Evolutionary conservation across 139 green algal genomes (phyloP).

Genomic region (Chlorella sp.): DNA sequence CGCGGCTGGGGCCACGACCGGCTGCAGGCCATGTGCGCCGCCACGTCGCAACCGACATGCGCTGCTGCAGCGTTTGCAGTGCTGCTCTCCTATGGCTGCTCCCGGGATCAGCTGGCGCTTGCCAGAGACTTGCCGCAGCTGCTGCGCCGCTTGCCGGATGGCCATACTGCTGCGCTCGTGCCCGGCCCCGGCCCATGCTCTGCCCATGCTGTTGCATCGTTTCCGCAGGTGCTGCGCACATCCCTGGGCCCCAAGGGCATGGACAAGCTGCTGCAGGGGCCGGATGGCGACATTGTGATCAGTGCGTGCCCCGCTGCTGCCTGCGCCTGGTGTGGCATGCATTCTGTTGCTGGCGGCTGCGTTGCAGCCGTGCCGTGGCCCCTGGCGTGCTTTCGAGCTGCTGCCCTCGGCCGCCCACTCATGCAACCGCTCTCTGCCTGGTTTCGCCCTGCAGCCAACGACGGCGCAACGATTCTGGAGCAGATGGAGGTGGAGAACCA

Average conservation of each 20-base stretch:
- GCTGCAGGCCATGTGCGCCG: too few species aligned
- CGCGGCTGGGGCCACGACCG: too few species aligned
- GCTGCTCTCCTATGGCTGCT: too few species aligned
- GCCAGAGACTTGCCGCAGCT: too few species aligned
- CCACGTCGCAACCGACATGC: too few species aligned
- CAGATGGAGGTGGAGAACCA: slow-evolving; percentile 99
- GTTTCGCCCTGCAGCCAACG: slow-evolving; percentile 74
- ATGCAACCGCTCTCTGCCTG: not conserved
- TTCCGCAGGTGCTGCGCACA: slow-evolving; percentile 63
- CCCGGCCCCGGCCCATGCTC: too few species aligned
- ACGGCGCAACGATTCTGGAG: slow-evolving; percentile 99
- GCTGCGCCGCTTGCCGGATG: too few species aligned
- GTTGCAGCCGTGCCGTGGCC: not conserved
- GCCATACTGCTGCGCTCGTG: too few species aligned
- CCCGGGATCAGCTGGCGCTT: too few species aligned
- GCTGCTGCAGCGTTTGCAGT: too few species aligned
- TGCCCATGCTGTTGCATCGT: too few species aligned
- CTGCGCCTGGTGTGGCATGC: too few species aligned
- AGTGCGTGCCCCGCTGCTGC: slow-evolving; percentile 70
- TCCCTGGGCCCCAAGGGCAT: slow-evolving; percentile 96
- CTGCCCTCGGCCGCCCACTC: not conserved
- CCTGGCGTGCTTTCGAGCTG: not conserved
- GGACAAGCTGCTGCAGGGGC: slow-evolving; percentile 99
- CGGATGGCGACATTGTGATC: slow-evolving; percentile 98
- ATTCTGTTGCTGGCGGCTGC: not conserved